Conservation (phyloP, 805 yeast genomes). For the Yamadazyma takamatsuzukensis region DNA sequence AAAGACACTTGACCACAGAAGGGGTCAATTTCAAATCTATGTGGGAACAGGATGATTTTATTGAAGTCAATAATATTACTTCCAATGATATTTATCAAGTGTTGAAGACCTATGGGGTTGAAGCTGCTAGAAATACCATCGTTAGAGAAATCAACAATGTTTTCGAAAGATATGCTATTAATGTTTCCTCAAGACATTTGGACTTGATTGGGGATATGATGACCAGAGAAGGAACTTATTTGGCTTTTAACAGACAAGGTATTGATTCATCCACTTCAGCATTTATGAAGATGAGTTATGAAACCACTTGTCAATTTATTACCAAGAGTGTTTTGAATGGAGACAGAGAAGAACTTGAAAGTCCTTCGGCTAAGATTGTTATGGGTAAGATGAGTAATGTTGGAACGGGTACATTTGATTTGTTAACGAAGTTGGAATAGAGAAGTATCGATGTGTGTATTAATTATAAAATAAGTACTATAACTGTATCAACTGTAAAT, state of each 20-base stretch:
- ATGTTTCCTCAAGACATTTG: slow-evolving; percentile 89
- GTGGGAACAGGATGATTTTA: slow-evolving; percentile 96
- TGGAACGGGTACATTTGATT: slow-evolving; percentile 96
- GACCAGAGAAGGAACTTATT: slow-evolving; percentile 97
- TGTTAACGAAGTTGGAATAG: slow-evolving; percentile 40
- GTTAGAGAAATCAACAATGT: slow-evolving; percentile 94
- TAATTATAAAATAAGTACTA: not conserved
- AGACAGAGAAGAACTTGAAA: slow-evolving; percentile 80
- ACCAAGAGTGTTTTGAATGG: slow-evolving; percentile 94
- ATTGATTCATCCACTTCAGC: slow-evolving; percentile 94
- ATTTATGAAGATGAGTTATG: slow-evolving; percentile 98
- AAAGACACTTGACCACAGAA: slow-evolving; percentile 84
- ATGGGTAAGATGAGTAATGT: slow-evolving; percentile 85
- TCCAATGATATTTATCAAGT: slow-evolving; percentile 94
- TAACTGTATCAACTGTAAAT: not conserved
- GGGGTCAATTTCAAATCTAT: slow-evolving; percentile 97
- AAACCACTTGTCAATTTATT: slow-evolving; percentile 95
- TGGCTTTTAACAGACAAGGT: slow-evolving; percentile 98
- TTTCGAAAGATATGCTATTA: slow-evolving; percentile 92
- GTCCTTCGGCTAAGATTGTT: slow-evolving; percentile 92
- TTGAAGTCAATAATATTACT: slow-evolving; percentile 82
- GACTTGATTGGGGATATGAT: slow-evolving; percentile 97
- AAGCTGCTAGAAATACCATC: slow-evolving; percentile 97
- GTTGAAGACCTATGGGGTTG: slow-evolving; percentile 90
- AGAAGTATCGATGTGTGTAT: not conserved